Base-by-base conservation (phyloP, 2,329 filamentous ascomycete genomes). In the Claviceps humidiphila region DNA sequence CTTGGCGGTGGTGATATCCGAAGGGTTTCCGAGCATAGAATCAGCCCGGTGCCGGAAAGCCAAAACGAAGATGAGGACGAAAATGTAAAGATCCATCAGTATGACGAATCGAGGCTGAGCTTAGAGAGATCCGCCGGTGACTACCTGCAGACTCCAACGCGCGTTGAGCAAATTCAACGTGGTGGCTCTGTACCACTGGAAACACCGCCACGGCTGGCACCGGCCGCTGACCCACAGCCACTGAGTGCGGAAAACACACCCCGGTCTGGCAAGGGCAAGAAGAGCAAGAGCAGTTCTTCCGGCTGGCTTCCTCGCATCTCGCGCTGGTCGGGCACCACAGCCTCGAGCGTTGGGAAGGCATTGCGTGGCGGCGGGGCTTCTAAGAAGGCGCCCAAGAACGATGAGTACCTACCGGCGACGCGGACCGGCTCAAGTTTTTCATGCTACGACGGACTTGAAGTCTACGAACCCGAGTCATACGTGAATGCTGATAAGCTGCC, bases 311-410 rank as follows among this genome's bases (percentile, higher is more conserved):
- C 90, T 24, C 96, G 95, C 72, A 90, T 95, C 56, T 97, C 93
- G 5, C 81, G 93, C 44, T 98, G 93, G 93, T 97, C 91, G 0
- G 93, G 94, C 70, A 97, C 91, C 2, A 98, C 93, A 0, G 80
- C 90, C 4, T 95, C 89, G 0, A 95, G 89, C 55, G 82, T 89
- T 44, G 84, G 87, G 45, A 85, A 85, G 59, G 85, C 84, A 42
- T 85, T 90, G 65, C 81, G 85, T 42, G 81, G 79, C 60, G 87
- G 81, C 60, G 75, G 74, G 45, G 74, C 75, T 47, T 72, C 69
- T 22, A 74, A 73, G 63, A 80, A 77, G 60, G 74, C 77, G 44
- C 73, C 74, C 70, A 82, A 72, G 69, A 82, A 74, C 66, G 84
- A 72, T 69, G 82, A 68, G 66, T 81, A 69, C 38, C 60, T 67